phyloP scores from a whole-genome alignment of 1,139 yeast genomes.

The Yamadazyma buinensis region DNA sequence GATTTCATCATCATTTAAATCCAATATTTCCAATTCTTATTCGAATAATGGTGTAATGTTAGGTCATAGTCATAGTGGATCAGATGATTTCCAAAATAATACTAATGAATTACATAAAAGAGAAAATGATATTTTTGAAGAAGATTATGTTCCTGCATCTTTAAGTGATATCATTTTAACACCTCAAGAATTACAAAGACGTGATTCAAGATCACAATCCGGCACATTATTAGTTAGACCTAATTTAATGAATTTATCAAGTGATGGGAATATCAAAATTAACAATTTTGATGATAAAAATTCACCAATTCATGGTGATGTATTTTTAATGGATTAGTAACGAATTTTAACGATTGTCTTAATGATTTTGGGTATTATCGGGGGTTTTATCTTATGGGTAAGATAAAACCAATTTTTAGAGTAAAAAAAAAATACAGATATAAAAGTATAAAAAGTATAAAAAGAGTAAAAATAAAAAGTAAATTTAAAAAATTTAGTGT shows the following conservation, averaged over 20 bases:
- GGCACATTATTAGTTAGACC: slow-evolving; percentile 43
- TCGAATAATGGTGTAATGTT: no score
- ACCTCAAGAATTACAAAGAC: slow-evolving; percentile 67
- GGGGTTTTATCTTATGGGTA: no score
- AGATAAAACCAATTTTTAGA: no score
- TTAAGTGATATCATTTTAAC: slow-evolving; percentile 66
- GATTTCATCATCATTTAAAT: neutral
- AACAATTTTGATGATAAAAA: slow-evolving; percentile 1
- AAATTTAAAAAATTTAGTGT: no score
- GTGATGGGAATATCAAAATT: slow-evolving; percentile 1
- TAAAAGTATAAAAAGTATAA: no score
- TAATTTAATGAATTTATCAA: slow-evolving; percentile 1
- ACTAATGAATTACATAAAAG: no score
- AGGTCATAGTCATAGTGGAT: no score
- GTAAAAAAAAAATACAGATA: no score
- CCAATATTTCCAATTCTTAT: neutral
- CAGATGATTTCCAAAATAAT: slow-evolving; percentile 8
- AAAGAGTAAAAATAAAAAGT: no score
- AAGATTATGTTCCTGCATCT: slow-evolving; percentile 76
- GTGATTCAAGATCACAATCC: slow-evolving; percentile 57
- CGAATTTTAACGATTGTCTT: neutral
- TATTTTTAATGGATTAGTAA: slow-evolving; percentile 29
- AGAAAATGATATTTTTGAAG: slow-evolving; percentile 42
- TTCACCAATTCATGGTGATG: slow-evolving; percentile 11
- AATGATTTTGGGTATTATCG: neutral